Evolutionary conservation across 352 stramenopile genomes (phyloP), one percentile per base, ranked within the genome.

Genomic region (Pythium periplocum): DNA sequence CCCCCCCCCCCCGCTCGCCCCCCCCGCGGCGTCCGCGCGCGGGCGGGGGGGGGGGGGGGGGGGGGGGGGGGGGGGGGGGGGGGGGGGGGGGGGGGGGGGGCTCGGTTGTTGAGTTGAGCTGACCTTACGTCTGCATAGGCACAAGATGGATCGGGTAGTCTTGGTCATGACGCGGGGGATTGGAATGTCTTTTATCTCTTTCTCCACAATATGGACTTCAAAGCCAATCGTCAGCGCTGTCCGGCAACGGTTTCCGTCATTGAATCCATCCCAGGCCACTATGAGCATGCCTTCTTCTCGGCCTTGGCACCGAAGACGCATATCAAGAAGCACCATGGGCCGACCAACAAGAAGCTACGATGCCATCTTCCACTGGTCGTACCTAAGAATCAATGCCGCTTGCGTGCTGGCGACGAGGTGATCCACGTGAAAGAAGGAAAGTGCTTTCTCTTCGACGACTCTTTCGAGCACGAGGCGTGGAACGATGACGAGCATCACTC

Each of bases 381-480:
- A 11, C 88, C 86, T n/a, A 40, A 62, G 8, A 42, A 55, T 8
- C 34, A 62, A 38, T 90, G 84, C 32, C 66, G 75, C 7, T 67
- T 97, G 31, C 85, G 87, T 32, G 84, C 86, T 17, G 88, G 85
- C 9, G 64, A 78, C 47, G 67, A 93, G 48, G 68, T 75, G 7
- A 64, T 93, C 30, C 36, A 74, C 12, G 90, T 88, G 48, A 51
- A 86, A 42, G 77, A 96, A 59, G 95, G 94, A 47, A 88, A 97
- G 44, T 95, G 90, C n/a, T 78, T 99, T 34, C 62, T 99, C 4
- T 98, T 99, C 57, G 96, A 99, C 69, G 97, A 99, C 76, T 97
- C 86, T 31, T 99, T 98, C 68, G 90, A 99, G 71, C 97, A 99
- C 70, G 90, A 99, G 70, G 96, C 97, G 4, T 99, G 95, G 95